phyloP scores from a whole-genome alignment of 768 basidiomycete genomes.

The Favolaschia claudopus region DNA sequence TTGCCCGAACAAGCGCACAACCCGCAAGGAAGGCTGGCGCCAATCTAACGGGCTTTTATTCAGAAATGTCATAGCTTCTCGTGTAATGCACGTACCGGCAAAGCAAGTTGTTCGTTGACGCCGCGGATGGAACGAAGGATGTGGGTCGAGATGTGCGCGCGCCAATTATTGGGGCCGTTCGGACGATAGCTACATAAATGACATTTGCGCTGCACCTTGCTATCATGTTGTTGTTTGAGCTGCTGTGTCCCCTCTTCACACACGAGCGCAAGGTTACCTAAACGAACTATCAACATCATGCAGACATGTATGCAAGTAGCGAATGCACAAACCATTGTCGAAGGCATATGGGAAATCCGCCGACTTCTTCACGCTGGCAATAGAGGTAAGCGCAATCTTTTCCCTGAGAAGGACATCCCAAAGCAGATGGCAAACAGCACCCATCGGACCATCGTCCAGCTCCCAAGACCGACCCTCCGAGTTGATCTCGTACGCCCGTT shows the following conservation, averaged over 20 bases:
- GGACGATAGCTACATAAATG: conserved; percentile 2
- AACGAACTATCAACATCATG: neutral
- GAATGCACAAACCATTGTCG: conserved; percentile 9
- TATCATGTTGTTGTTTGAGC: neutral
- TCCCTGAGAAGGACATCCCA: neutral
- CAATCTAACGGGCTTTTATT: neutral
- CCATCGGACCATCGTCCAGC: conserved; percentile 10
- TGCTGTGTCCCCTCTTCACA: conserved; percentile 3
- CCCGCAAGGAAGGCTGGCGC: neutral
- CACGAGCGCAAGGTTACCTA: conserved; percentile 7
- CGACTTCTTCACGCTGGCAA: neutral
- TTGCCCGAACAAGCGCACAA: neutral
- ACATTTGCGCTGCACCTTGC: conserved; percentile 3
- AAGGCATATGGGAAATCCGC: conserved; percentile 5
- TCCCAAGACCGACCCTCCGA: conserved; percentile 9
- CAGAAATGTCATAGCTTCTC: neutral
- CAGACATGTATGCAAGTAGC: neutral
- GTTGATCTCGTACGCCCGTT: conserved; percentile 4
- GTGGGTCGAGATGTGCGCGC: conserved; percentile 5
- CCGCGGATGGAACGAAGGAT: conserved; percentile 4
- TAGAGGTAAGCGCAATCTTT: neutral
- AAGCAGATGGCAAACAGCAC: conserved; percentile 4
- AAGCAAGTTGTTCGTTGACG: neutral
- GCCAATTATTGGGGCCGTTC: neutral
- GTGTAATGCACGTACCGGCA: neutral